These are phyloP conservation scores for Parachaetomium inaequale DNA, from an alignment of 495 filamentous ascomycete genomes.

Conservation along the genomic window DNA sequence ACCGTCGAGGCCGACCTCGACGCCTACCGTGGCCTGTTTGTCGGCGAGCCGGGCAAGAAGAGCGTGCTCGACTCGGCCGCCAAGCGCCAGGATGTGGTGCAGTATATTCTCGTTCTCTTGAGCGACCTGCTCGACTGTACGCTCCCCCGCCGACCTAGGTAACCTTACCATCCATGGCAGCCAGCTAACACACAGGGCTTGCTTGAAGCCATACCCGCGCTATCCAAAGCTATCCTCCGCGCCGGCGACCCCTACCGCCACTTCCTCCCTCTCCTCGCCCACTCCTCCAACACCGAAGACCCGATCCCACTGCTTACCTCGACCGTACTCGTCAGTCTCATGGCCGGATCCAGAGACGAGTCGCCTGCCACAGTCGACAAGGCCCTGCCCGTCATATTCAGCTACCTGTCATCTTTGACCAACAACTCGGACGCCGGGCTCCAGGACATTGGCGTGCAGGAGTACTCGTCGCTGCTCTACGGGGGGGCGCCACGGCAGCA, in stretches of 20 bases:
- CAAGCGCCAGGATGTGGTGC: conserved; percentile 80
- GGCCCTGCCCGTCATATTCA: conserved; percentile 80
- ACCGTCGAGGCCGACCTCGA: conserved; percentile 74
- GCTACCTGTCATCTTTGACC: conserved; percentile 76
- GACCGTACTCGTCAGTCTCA: conserved; percentile 75
- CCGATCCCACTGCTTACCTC: conserved; percentile 86
- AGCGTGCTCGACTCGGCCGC: conserved; percentile 79
- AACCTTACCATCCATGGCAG: background rate
- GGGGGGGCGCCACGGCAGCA: conserved; percentile 68
- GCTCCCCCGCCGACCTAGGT: background rate
- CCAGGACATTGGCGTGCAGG: conserved; percentile 92
- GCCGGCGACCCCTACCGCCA: conserved; percentile 77
- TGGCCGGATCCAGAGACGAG: conserved; percentile 64
- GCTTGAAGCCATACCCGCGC: conserved; percentile 66
- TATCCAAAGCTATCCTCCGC: conserved; percentile 69
- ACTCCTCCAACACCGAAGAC: conserved; percentile 77
- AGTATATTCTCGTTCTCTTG: conserved; percentile 88
- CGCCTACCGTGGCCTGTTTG: conserved; percentile 72
- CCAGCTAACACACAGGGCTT: conserved; percentile 23
- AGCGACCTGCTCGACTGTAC: conserved; percentile 83
- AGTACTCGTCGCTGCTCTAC: conserved; percentile 83
- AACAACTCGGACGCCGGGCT: conserved; percentile 75
- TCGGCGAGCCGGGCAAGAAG: conserved; percentile 62
- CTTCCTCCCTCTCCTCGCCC: conserved; percentile 79
- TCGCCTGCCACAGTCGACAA: conserved; percentile 56